Base-by-base conservation (phyloP, 371 early-diverging fungal genomes). In the Nosema muscidifuracis region DNA sequence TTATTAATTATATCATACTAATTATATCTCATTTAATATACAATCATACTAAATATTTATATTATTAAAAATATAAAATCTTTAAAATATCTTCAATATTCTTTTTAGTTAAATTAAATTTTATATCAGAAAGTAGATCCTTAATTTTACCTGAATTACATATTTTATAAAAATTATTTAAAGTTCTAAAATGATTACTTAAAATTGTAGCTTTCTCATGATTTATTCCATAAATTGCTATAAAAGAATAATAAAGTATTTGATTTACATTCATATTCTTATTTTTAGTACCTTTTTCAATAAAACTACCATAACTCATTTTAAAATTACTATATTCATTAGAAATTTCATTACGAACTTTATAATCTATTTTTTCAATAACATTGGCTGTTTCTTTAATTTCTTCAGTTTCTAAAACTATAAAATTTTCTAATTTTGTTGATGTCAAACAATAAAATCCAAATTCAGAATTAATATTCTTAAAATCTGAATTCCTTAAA, bases 341-440 rank as follows among this genome's bases (percentile, higher is more conserved):
- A n/a, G 33, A 1, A 0, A 40, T 20, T 10, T 53, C 31, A n/a
- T 15, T 18, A 53, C 53, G 28, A 16, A 75, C 50, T 13, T 26
- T 36, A 2, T n/a, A 15, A 62, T 80, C 62, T 38, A 80, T 73
- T 38, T 42, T 43, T 47, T 53, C 26, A 16, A 80, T 43, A 30
- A 78, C 44, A 24, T 22, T 40, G 1, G 57, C 61, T 13, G 75
- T 80, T 62, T 80, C 73, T n/a, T 58, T 57, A 31, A 78, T 78
- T 30, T 73, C 64, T 33, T 57, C 50, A 38, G 81, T 80, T 60
- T 80, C 81, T 58, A 80, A 56, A 22, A 80, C 81, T 38, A 28
- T 73, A 50, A 80, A 56, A 6, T 36, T 55, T 24, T 77, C 69
- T 4, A 73, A 31, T 50, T 77, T 80, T 20, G 60, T 67, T 16